Evolutionary conservation across 371 early-diverging fungal species (phyloP).

Genomic region (Amoeboaphelidium protococcarum): DNA sequence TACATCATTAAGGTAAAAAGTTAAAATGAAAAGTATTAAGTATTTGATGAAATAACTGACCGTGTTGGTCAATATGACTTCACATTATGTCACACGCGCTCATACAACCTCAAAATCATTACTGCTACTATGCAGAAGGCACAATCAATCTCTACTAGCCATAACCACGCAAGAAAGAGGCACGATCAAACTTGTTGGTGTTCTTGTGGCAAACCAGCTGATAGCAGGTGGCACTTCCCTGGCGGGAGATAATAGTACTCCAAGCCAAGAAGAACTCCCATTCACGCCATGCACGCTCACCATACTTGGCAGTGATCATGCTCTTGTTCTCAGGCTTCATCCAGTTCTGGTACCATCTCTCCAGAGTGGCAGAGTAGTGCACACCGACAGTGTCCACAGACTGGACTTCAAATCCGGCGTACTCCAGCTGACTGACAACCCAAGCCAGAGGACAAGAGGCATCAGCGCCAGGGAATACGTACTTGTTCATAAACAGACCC

Average conservation of each 20-base stretch:
- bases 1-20: too few species aligned
- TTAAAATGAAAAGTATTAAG: too few species aligned
- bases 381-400: constrained; percentile 72
- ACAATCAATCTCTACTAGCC: neutral
- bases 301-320: constrained; percentile 43
- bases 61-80: too few species aligned
- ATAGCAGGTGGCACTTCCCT: constrained; percentile 84
- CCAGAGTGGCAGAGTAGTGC: constrained; percentile 84
- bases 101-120: neutral
- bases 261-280: constrained; percentile 92
- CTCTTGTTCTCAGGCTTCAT: constrained; percentile 49
- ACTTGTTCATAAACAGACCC: constrained; percentile 79
- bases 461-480: constrained; percentile 94
- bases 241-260: constrained; percentile 75
- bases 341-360: constrained; percentile 93
- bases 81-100: neutral
- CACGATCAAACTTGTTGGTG: constrained; percentile 68
- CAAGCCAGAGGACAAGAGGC: constrained; percentile 85
- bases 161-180: constrained; percentile 9
- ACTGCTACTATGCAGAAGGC: neutral
- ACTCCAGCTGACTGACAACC: constrained; percentile 10
- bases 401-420: constrained; percentile 1
- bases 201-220: constrained; percentile 88
- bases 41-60: too few species aligned
- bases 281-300: constrained; percentile 45